A percentile compares a stretch with the other conserved stretches of the same genome.
Conservation (phyloP, 148 eudicot genomes). For the Talinum fruticosum region DNA sequence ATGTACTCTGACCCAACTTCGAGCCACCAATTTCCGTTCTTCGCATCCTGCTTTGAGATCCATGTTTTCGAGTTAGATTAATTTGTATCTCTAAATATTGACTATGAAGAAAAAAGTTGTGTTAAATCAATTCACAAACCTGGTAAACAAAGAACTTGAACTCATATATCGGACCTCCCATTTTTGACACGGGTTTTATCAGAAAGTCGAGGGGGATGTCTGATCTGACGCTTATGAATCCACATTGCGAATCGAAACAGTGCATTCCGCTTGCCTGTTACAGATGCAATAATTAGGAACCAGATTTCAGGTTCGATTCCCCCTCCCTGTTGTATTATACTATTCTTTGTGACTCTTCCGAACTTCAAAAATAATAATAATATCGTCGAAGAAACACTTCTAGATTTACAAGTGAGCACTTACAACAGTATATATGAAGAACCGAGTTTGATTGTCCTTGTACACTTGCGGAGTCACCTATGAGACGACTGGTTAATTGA, state of each 20-base stretch:
- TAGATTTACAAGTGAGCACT: background rate
- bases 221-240: constrained; percentile 8
- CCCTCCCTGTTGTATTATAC: too few species aligned
- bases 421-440: constrained; percentile 24
- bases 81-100: too few species aligned
- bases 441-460: constrained; percentile 22
- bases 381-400: too few species aligned
- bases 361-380: too few species aligned
- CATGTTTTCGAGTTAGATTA: background rate
- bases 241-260: constrained; percentile 13
- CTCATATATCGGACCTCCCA: constrained; percentile 3
- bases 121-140: background rate
- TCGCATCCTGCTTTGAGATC: constrained; percentile 6
- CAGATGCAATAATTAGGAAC: too few species aligned
- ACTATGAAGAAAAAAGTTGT: background rate
- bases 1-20: background rate
- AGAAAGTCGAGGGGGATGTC: constrained; percentile 20
- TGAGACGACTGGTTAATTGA: background rate
- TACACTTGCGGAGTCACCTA: constrained; percentile 29
- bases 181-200: background rate
- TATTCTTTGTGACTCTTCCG: too few species aligned
- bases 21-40: constrained; percentile 28
- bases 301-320: too few species aligned
- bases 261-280: constrained; percentile 18
- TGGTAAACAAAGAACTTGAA: constrained; percentile 16